Conservation (phyloP, 352 stramenopile species). For the Globisporangium splendens region DNA sequence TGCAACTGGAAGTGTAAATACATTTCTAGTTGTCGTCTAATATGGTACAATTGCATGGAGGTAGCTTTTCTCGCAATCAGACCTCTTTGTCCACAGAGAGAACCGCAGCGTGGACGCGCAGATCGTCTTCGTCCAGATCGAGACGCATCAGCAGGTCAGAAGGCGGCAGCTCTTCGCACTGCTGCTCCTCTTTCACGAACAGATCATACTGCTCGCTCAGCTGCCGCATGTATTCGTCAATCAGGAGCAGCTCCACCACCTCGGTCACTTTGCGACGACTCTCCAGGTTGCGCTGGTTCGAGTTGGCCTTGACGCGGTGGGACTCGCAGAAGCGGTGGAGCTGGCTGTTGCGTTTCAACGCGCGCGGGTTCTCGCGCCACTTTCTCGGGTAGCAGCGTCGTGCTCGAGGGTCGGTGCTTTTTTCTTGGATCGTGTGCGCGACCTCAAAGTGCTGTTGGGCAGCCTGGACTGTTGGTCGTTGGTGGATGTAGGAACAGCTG, state of each 20-base stretch:
- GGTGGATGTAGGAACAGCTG: too few relatives aligned
- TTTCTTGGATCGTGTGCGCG: constrained; percentile 1
- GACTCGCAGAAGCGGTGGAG: constrained; percentile 54
- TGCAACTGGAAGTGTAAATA: too few relatives aligned
- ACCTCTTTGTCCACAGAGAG: neutral
- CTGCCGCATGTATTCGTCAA: neutral
- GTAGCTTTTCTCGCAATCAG: too few relatives aligned
- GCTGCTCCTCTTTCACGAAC: neutral
- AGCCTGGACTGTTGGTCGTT: neutral
- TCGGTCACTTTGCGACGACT: constrained; percentile 16
- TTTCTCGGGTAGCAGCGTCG: constrained; percentile 38
- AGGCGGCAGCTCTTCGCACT: neutral
- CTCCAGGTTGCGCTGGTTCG: constrained; percentile 60
- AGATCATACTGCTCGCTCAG: constrained; percentile 3
- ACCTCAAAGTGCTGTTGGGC: neutral
- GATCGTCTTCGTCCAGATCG: neutral
- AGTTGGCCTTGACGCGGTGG: constrained; percentile 55
- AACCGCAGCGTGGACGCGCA: neutral
- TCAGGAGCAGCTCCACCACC: neutral
- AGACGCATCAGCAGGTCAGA: neutral
- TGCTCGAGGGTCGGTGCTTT: neutral
- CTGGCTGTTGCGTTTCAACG: constrained; percentile 36
- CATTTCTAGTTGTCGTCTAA: too few relatives aligned
- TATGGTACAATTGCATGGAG: too few relatives aligned
- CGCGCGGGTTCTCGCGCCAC: constrained; percentile 28